These are phyloP conservation scores for Corniculantispora saksenae DNA, from an alignment of 2,329 filamentous ascomycete species.

Conservation along the genomic window DNA sequence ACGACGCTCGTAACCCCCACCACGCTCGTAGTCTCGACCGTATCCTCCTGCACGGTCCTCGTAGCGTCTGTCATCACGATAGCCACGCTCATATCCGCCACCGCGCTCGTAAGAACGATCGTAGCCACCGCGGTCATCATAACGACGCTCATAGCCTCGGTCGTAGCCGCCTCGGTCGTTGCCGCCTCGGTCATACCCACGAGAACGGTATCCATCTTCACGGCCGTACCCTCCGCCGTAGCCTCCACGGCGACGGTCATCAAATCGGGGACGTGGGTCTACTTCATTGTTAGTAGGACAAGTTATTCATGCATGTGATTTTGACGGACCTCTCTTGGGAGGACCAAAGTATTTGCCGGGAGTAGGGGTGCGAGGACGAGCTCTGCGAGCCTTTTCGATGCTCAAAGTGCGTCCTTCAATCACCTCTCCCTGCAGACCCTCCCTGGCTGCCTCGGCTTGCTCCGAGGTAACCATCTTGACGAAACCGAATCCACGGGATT, in stretches of 20 bases:
- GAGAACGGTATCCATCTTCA: constrained; percentile 47
- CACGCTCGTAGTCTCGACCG: constrained; percentile 59
- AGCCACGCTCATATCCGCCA: constrained; percentile 38
- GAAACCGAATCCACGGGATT: constrained; percentile 98
- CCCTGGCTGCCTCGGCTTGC: constrained; percentile 94
- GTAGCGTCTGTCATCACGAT: constrained; percentile 31
- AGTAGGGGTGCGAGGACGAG: constrained; percentile 90
- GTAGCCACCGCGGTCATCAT: constrained; percentile 30
- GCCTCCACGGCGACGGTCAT: constrained; percentile 65
- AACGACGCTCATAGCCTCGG: constrained; percentile 39
- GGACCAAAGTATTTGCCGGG: constrained; percentile 99
- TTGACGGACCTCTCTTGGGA: constrained; percentile 84
- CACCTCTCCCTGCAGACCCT: constrained; percentile 90
- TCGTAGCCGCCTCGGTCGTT: constrained; percentile 44
- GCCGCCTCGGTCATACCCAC: constrained; percentile 42
- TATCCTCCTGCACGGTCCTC: constrained; percentile 39
- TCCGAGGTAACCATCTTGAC: constrained; percentile 98
- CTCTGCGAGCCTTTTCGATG: constrained; percentile 97
- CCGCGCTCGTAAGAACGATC: constrained; percentile 40
- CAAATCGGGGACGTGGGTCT: constrained; percentile 49
- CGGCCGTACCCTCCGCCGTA: constrained; percentile 59
- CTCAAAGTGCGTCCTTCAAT: constrained; percentile 94
- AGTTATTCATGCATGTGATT: not conserved
- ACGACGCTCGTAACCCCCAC: constrained; percentile 42
- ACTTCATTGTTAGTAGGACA: constrained; percentile 7